These are phyloP conservation scores for Albophoma yamanashiensis DNA, from an alignment of 2,329 filamentous ascomycete genomes.

Conservation along the genomic window DNA sequence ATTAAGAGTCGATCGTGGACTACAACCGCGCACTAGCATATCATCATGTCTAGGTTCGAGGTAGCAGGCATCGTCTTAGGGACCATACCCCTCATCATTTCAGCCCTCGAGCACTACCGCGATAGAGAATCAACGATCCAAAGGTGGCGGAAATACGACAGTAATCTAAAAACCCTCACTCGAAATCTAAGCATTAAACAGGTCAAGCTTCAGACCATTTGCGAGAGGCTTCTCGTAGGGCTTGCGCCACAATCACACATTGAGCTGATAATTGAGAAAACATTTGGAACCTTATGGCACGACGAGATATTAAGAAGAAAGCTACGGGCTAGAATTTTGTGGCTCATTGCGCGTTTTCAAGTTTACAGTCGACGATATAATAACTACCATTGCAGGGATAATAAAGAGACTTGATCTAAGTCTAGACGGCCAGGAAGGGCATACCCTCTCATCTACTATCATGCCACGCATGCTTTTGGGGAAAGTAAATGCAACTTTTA, in stretches of 20 bases:
- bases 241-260: constrained; percentile 12
- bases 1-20: not conserved
- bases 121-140: constrained; percentile 9
- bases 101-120: constrained; percentile 8
- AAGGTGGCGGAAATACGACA: constrained; percentile 6
- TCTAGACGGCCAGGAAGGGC: not conserved
- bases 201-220: constrained; percentile 17
- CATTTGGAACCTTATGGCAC: constrained; percentile 17
- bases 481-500: too few species aligned
- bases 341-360: constrained; percentile 12
- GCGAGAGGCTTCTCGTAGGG: constrained; percentile 16
- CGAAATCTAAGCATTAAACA: constrained; percentile 13
- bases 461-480: not conserved
- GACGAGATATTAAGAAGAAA: constrained; percentile 5
- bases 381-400: constrained; percentile 10
- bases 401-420: not conserved
- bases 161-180: constrained; percentile 13
- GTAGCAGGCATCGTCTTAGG: constrained; percentile 12
- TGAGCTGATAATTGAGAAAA: constrained; percentile 16
- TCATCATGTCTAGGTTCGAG: constrained; percentile 12
- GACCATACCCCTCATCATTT: constrained; percentile 9
- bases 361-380: constrained; percentile 10
- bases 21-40: not conserved
- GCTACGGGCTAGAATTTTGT: constrained; percentile 13
- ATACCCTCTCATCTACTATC: not conserved